These are phyloP conservation scores for Chlorella variabilis DNA, from an alignment of 163 green algal species.

Conservation along the genomic window DNA sequence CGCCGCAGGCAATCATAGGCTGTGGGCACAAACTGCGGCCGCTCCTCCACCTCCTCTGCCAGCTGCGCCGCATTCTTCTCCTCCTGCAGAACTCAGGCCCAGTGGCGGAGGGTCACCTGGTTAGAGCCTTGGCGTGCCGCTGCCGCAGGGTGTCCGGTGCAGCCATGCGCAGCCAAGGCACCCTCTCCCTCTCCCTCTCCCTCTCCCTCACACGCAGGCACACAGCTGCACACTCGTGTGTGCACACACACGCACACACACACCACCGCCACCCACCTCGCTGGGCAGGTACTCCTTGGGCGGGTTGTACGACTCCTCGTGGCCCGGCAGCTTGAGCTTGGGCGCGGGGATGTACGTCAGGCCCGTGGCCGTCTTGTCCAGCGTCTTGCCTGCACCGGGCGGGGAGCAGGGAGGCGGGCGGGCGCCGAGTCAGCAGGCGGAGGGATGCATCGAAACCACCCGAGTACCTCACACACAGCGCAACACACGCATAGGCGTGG, in stretches of 20 bases:
- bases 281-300: constrained; percentile 93
- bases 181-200: too few relatives aligned
- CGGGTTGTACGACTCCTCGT: constrained; percentile 97
- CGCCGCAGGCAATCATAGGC: constrained; percentile 74
- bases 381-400: constrained; percentile 25
- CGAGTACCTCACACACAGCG: too few relatives aligned
- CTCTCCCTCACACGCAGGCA: too few relatives aligned
- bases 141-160: too few relatives aligned
- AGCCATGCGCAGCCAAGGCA: too few relatives aligned
- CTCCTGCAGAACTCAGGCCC: too few relatives aligned
- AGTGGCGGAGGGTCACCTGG: too few relatives aligned
- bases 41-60: constrained; percentile 84
- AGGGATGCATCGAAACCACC: too few relatives aligned
- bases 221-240: too few relatives aligned
- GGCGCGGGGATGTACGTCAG: constrained; percentile 92
- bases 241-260: too few relatives aligned
- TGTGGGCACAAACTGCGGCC: constrained; percentile 74
- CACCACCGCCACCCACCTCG: constrained; percentile 67
- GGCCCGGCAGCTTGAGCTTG: constrained; percentile 89
- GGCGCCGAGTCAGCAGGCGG: neutral
- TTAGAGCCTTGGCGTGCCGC: too few relatives aligned
- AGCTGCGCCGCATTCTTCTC: constrained; percentile 73
- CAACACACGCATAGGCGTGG: too few relatives aligned
- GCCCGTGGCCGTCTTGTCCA: constrained; percentile 75
- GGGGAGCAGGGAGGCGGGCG: neutral